Conservation (phyloP, 768 basidiomycete genomes). For the Strobilomyces confusus region DNA sequence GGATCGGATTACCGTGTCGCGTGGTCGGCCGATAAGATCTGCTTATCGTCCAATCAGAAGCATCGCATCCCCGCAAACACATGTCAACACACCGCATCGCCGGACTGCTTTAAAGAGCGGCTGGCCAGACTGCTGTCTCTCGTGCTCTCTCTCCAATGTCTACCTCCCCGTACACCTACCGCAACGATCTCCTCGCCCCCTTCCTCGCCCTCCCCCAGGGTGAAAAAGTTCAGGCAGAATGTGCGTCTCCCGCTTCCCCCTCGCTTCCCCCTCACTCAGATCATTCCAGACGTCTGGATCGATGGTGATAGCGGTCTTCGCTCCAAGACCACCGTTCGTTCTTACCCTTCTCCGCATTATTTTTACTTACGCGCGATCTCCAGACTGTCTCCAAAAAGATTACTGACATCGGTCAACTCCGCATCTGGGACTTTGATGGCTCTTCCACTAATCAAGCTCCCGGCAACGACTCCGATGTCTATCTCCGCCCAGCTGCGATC, state of each 20-base stretch:
- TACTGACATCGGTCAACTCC: slow-evolving; percentile 84
- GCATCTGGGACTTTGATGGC: slow-evolving; percentile 99
- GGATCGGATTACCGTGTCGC: not conserved
- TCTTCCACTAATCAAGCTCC: slow-evolving; percentile 98
- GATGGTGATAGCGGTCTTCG: slow-evolving; percentile 93
- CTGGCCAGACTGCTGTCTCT: not conserved
- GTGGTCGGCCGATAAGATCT: slow-evolving; percentile 8
- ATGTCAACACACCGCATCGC: slow-evolving; percentile 19
- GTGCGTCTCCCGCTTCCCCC: slow-evolving; percentile 38
- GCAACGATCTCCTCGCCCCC: slow-evolving; percentile 83
- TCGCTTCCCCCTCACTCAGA: slow-evolving; percentile 4
- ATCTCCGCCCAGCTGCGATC: slow-evolving; percentile 93
- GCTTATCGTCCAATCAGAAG: slow-evolving; percentile 32
- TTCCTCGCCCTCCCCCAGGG: slow-evolving; percentile 89
- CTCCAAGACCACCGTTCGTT: slow-evolving; percentile 88
- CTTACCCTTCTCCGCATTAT: not conserved
- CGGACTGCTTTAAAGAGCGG: slow-evolving; percentile 24
- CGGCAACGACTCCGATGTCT: slow-evolving; percentile 93
- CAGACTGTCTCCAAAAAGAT: slow-evolving; percentile 87
- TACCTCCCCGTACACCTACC: slow-evolving; percentile 43
- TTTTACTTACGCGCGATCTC: not conserved
- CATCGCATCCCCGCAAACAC: slow-evolving; percentile 17
- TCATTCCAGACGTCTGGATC: slow-evolving; percentile 85
- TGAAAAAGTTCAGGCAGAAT: slow-evolving; percentile 92
- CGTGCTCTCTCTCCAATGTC: slow-evolving; percentile 16